These are phyloP conservation scores for Globisporangium rhizosaccharum DNA, from an alignment of 352 stramenopile genomes.

Conservation along the genomic window DNA sequence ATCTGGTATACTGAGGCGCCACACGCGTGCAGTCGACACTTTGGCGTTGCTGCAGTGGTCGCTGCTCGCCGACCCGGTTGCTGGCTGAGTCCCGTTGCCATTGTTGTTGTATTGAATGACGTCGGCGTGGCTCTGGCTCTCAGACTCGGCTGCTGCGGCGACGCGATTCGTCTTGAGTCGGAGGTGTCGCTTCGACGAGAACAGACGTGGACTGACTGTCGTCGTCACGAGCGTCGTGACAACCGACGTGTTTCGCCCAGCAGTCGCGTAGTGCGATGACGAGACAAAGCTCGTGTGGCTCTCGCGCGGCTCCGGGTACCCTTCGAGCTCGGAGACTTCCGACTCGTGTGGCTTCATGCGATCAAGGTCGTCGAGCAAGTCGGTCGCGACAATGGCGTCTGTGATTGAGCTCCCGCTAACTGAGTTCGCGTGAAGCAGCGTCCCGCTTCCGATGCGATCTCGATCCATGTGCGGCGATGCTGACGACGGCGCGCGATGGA, in stretches of 20 bases:
- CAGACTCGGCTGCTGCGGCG: not conserved
- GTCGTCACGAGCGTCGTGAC: not conserved
- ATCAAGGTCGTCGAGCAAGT: no score
- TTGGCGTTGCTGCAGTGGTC: constrained; percentile 2
- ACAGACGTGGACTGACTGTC: not conserved
- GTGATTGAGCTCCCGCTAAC: no score
- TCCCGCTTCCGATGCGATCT: no score
- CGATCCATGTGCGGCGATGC: no score
- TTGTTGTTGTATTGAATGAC: not conserved
- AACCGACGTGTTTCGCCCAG: not conserved
- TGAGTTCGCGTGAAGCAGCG: no score
- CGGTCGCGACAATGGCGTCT: no score
- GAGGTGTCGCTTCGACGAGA: not conserved
- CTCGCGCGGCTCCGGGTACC: constrained; percentile 1
- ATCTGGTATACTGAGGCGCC: constrained; percentile 37
- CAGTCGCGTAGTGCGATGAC: not conserved
- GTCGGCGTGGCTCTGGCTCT: not conserved
- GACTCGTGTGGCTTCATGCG: no score
- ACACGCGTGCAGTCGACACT: constrained; percentile 24
- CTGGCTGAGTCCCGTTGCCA: no score
- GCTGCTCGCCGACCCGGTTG: no score
- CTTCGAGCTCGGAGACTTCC: not conserved
- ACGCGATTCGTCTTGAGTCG: not conserved
- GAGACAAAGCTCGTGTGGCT: not conserved
- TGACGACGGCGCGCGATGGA: no score